Evolutionary conservation across 1,284 basidiomycete species (phyloP).

Genomic region (Pseudomicrostroma phylloplanum): DNA sequence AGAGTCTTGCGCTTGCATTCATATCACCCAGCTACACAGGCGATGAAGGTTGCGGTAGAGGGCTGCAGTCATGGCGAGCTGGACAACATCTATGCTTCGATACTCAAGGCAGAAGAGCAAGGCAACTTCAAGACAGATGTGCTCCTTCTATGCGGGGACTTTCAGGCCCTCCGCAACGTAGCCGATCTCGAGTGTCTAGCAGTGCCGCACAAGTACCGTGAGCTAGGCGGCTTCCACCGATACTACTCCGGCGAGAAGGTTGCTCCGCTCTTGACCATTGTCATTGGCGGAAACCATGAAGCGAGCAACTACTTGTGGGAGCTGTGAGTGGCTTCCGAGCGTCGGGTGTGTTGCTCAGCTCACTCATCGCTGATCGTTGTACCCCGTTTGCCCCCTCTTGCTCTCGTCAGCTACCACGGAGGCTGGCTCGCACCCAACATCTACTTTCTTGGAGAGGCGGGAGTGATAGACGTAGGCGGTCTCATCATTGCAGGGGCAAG

Average conservation of each 20-base stretch:
- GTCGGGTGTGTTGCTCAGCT: neutral
- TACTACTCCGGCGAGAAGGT: constrained; percentile 77
- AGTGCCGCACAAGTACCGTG: constrained; percentile 80
- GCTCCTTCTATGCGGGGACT: constrained; percentile 82
- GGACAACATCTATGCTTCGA: constrained; percentile 69
- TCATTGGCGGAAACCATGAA: constrained; percentile 98
- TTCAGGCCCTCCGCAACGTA: constrained; percentile 76
- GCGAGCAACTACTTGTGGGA: constrained; percentile 97
- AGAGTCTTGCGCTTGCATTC: no score
- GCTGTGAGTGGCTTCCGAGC: constrained; percentile 59
- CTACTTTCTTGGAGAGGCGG: constrained; percentile 89
- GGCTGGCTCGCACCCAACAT: constrained; percentile 82
- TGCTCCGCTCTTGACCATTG: constrained; percentile 82
- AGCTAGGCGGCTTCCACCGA: constrained; percentile 63
- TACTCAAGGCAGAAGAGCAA: constrained; percentile 61
- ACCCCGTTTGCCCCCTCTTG: no score
- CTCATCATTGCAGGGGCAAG: constrained; percentile 80
- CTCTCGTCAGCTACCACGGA: constrained; percentile 29
- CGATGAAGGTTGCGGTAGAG: constrained; percentile 71
- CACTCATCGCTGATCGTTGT: no score
- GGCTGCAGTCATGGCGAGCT: constrained; percentile 79
- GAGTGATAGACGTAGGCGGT: constrained; percentile 73
- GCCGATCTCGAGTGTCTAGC: constrained; percentile 83
- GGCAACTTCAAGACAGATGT: constrained; percentile 70
- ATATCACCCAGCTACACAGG: no score